Conservation (phyloP, 148 eudicot genomes). For the Nyssa sinensis region DNA sequence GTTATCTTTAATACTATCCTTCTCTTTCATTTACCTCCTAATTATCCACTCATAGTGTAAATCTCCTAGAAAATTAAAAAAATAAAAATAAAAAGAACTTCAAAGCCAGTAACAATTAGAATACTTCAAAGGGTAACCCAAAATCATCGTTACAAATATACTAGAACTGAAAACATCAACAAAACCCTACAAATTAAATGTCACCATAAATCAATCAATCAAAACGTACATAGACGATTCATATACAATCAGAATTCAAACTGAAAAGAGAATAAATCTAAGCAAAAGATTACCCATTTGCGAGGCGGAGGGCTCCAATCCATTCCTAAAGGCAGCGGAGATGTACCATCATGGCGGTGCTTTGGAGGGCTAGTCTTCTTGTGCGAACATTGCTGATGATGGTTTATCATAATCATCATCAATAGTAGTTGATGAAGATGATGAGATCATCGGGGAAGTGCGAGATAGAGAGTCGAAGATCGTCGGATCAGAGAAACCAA, state of each 20-base stretch:
- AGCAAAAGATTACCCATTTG: conserved; percentile 50
- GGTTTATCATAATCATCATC: conserved; percentile 9
- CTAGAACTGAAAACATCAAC: too few relatives aligned
- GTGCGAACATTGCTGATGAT: not conserved
- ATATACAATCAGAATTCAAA: too few relatives aligned
- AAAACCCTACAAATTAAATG: not conserved
- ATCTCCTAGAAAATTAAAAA: too few relatives aligned
- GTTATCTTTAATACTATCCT: not conserved
- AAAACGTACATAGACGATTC: too few relatives aligned
- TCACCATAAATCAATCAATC: too few relatives aligned
- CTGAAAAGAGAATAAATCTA: too few relatives aligned
- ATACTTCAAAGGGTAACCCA: too few relatives aligned
- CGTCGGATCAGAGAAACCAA: conserved; percentile 49
- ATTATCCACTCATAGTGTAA: not conserved
- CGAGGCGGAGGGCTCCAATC: conserved; percentile 91
- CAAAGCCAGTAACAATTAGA: not conserved
- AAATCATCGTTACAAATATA: too few relatives aligned
- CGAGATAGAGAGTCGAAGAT: conserved; percentile 36
- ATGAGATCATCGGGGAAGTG: conserved; percentile 14
- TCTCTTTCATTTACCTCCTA: not conserved
- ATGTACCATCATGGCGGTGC: conserved; percentile 82
- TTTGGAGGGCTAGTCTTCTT: conserved; percentile 29
- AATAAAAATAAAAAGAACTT: too few relatives aligned
- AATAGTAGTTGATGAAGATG: not conserved
- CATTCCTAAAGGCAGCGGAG: conserved; percentile 94